Evolutionary conservation across 495 filamentous ascomycete species (phyloP).

Genomic region (Penicillium canescens): DNA sequence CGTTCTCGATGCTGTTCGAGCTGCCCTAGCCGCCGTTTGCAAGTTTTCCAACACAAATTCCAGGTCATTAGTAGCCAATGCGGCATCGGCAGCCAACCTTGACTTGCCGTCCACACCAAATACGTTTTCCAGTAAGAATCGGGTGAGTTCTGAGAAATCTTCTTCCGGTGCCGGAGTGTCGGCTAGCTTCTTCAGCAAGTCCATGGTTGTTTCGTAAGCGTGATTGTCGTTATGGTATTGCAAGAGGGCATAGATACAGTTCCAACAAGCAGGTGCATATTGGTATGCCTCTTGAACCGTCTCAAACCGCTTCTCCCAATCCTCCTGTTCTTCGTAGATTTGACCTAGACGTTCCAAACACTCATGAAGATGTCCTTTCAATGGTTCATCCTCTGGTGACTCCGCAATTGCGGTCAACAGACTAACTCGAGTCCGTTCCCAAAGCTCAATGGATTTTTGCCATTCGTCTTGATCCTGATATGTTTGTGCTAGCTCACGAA

Average conservation of each 20-base stretch:
- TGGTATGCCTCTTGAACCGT: not conserved
- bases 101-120: not conserved
- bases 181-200: not conserved
- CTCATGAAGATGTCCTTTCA: not conserved
- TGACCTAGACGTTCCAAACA: not conserved
- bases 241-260: not conserved
- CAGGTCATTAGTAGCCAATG: slow-evolving; percentile 8
- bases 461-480: not conserved
- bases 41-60: slow-evolving; percentile 6
- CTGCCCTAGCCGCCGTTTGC: not conserved
- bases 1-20: not conserved
- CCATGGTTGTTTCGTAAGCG: not conserved
- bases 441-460: not conserved
- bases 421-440: not conserved
- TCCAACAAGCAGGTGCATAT: not conserved
- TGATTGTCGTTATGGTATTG: not conserved
- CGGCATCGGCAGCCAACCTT: slow-evolving; percentile 7
- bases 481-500: not conserved
- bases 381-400: not conserved
- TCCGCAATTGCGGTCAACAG: not conserved
- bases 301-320: not conserved
- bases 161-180: not conserved
- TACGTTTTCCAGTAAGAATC: too few species aligned
- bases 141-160: too few species aligned
- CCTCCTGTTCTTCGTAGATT: not conserved